A percentile compares a stretch with the other conserved stretches of the same genome.
Evolutionary conservation across 257 asterid genomes (phyloP).

Genomic region (Primulina tabacum): DNA sequence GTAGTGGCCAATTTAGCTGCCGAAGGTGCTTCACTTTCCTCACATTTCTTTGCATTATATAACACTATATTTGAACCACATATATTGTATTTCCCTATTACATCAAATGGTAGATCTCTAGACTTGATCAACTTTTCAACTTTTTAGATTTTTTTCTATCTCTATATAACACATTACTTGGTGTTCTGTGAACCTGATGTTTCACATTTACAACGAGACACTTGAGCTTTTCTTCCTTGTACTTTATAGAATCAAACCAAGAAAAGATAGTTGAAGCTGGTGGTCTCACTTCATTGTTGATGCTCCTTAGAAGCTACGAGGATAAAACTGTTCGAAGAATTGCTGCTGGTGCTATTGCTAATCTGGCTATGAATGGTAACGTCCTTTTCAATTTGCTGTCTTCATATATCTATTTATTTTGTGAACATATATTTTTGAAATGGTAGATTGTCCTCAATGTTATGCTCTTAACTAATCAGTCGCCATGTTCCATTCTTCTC

Average conservation of each 20-base stretch:
- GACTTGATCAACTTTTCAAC: slow-evolving; percentile 3
- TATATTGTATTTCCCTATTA: slow-evolving; percentile 4
- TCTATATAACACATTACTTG: not conserved
- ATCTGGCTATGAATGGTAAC: slow-evolving; percentile 97
- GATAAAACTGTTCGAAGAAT: slow-evolving; percentile 97
- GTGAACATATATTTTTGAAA: not conserved
- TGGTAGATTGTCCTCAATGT: not conserved
- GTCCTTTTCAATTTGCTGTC: slow-evolving; percentile 11
- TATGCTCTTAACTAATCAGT: slow-evolving; percentile 10
- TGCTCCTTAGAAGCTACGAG: slow-evolving; percentile 88
- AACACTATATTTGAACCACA: slow-evolving; percentile 9
- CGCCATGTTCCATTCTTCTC: slow-evolving; percentile 7
- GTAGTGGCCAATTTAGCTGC: slow-evolving; percentile 99
- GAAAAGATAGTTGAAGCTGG: slow-evolving; percentile 98
- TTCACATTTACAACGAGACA: slow-evolving; percentile 22
- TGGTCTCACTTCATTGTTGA: slow-evolving; percentile 87
- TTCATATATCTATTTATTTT: not conserved
- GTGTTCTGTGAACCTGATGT: not conserved
- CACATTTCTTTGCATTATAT: slow-evolving; percentile 19
- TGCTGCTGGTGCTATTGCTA: slow-evolving; percentile 99
- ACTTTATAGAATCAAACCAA: slow-evolving; percentile 76
- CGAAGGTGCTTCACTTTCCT: slow-evolving; percentile 59
- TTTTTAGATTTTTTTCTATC: not conserved
- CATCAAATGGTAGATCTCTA: not conserved
- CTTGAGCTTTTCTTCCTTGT: slow-evolving; percentile 27